Base-by-base conservation (phyloP, 768 basidiomycete species). In the Dendrothele bispora region DNA sequence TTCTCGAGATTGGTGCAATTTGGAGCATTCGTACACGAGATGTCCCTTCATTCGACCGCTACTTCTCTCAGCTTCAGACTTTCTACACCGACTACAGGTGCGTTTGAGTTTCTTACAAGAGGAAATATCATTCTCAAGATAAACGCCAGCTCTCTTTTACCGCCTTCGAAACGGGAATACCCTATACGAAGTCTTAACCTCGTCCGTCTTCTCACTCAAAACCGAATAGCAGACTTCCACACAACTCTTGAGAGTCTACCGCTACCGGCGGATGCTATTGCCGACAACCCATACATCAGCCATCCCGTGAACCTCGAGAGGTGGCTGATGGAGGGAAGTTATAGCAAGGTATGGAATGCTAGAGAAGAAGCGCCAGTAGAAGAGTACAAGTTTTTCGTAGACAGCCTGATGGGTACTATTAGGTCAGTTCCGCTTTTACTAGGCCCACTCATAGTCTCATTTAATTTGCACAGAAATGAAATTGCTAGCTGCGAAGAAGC, bases 241-340 rank as follows among this genome's bases (percentile, higher is more conserved):
- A 97, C 94, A 18, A 86, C 92, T 11, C 82, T 99, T 39, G 95
- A 99, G 65, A 89, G 91, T 29, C 80, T 99, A 25, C 84, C 85
- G 2, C 63, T 82, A 28, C 79, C 82, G 34, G 82, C 87, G 0
- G 84, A 86, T 53, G 77, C 77, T 37, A 83, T 86, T 51, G 70
- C 74, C 25, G 74, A 81, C 26, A 88, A 88, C 63, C 79, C 83
- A 5, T 91, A 75, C 62, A 83, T 94, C 59, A 77, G 80, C 44
- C 92, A 93, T 63, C 90, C 91, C 11, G 86, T 94, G 48, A 90
- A 94, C 63, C 82, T 95, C 51, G 95, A 99, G 65, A 78, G 89
- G 41, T 98, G 95, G 91, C 78, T 98, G 37, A 99, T 99, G 95
- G 95, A 98, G 65, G 95, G 95, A 30, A 89, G 88, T 59, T 99